Conservation (phyloP, 768 basidiomycete species). For the Pisolithus microcarpus region DNA sequence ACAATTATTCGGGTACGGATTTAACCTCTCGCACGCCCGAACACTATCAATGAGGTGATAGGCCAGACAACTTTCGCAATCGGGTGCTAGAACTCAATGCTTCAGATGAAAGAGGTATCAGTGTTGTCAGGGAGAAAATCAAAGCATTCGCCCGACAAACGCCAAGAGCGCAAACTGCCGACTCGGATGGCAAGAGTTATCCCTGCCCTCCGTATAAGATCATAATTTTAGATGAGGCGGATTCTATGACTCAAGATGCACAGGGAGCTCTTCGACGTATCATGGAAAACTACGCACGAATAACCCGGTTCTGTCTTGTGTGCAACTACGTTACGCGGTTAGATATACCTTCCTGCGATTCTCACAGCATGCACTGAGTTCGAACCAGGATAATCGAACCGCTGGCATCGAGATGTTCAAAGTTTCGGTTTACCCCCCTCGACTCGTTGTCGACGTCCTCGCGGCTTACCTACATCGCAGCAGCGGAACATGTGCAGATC, state of each 20-base stretch:
- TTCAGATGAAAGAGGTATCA: conserved; percentile 96
- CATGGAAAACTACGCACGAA: conserved; percentile 98
- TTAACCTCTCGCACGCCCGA: background rate
- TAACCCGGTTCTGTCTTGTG: conserved; percentile 95
- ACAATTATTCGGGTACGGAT: conserved; percentile 84
- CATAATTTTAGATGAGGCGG: conserved; percentile 97
- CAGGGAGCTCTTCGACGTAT: conserved; percentile 96
- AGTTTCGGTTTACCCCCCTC: conserved; percentile 95
- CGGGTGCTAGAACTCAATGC: conserved; percentile 97
- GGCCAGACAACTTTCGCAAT: conserved; percentile 89
- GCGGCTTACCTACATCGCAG: conserved; percentile 75
- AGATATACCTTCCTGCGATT: conserved; percentile 12
- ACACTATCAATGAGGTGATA: conserved; percentile 24
- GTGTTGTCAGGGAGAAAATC: conserved; percentile 96
- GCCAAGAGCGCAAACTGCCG: conserved; percentile 64
- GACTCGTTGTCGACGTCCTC: conserved; percentile 68
- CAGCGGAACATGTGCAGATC: conserved; percentile 60
- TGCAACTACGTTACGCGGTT: conserved; percentile 99
- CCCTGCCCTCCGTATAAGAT: conserved; percentile 99
- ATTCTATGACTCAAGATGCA: conserved; percentile 99
- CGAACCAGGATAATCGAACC: conserved; percentile 88
- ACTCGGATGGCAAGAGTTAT: conserved; percentile 78
- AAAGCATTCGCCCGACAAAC: conserved; percentile 96
- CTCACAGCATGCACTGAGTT: background rate
- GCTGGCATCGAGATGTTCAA: conserved; percentile 95